These are phyloP conservation scores for Phanerodontia chrysosporium DNA, from an alignment of 768 basidiomycete species.

Conservation along the genomic window DNA sequence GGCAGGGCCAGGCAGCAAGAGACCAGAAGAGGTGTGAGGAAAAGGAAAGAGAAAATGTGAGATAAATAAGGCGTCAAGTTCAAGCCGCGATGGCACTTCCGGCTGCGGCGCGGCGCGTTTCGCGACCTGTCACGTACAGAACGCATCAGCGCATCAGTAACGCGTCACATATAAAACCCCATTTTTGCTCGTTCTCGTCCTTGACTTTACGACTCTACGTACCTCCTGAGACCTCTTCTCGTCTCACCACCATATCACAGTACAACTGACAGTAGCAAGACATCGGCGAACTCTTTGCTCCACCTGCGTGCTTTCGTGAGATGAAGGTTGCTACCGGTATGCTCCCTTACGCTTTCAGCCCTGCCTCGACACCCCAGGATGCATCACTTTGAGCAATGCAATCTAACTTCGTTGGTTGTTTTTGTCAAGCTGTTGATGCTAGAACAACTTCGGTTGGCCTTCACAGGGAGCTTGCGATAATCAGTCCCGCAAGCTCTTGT, in stretches of 20 bases:
- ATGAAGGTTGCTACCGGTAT: no score
- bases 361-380: not conserved
- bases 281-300: no score
- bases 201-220: no score
- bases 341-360: not conserved
- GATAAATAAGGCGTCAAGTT: not conserved
- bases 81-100: not conserved
- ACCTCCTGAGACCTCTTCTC: no score
- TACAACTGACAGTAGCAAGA: no score
- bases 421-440: conserved; percentile 12
- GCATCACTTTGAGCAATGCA: conserved; percentile 13
- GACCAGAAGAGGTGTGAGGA: not conserved
- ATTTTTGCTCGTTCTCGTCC: not conserved
- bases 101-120: not conserved
- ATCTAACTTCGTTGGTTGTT: conserved; percentile 3
- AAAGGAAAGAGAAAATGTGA: not conserved
- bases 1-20: no score
- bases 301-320: no score
- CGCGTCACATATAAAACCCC: not conserved
- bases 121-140: not conserved
- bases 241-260: no score
- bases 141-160: not conserved
- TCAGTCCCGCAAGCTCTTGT: not conserved
- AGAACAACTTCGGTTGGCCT: not conserved
- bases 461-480: conserved; percentile 7